Percentiles rank a stretch among this genome's conserved stretches.
Evolutionary conservation across 1,284 basidiomycete species (phyloP).

Genomic region (Cyathus olla): DNA sequence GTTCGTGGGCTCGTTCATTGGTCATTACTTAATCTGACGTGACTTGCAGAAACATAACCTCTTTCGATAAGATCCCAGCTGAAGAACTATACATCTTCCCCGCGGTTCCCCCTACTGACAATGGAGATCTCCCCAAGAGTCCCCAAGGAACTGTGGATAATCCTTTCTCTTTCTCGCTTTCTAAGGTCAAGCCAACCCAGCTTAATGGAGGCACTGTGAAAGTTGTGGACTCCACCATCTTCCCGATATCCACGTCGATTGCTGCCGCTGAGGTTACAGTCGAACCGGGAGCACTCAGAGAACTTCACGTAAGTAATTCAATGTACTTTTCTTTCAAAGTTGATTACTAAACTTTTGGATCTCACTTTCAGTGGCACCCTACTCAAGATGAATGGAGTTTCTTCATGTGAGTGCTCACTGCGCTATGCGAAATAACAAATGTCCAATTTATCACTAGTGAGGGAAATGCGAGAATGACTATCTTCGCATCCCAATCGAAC

Average conservation of each 20-base stretch:
- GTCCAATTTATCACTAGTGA: constrained; percentile 43
- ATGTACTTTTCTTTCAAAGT: no score
- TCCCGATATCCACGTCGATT: constrained; percentile 65
- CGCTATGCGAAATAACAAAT: no score
- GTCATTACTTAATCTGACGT: neutral
- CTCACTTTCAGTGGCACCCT: constrained; percentile 71
- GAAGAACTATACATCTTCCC: constrained; percentile 79
- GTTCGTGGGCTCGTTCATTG: constrained; percentile 18
- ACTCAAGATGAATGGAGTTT: constrained; percentile 78
- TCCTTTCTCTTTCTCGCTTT: constrained; percentile 66
- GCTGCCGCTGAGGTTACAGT: constrained; percentile 77
- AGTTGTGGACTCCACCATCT: constrained; percentile 68
- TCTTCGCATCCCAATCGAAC: constrained; percentile 71
- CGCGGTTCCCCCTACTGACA: constrained; percentile 33
- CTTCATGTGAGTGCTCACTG: constrained; percentile 50
- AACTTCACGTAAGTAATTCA: constrained; percentile 49
- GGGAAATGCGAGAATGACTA: constrained; percentile 69
- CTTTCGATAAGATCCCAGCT: constrained; percentile 68
- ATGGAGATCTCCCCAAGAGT: constrained; percentile 32
- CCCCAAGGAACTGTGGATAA: constrained; percentile 64
- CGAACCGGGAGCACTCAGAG: constrained; percentile 74
- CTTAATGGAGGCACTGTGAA: constrained; percentile 72
- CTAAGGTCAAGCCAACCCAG: constrained; percentile 60
- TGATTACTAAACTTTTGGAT: no score
- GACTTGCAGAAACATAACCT: constrained; percentile 48